phyloP scores from a whole-genome alignment of 768 basidiomycete species.

The Leccinum rimulosum region DNA sequence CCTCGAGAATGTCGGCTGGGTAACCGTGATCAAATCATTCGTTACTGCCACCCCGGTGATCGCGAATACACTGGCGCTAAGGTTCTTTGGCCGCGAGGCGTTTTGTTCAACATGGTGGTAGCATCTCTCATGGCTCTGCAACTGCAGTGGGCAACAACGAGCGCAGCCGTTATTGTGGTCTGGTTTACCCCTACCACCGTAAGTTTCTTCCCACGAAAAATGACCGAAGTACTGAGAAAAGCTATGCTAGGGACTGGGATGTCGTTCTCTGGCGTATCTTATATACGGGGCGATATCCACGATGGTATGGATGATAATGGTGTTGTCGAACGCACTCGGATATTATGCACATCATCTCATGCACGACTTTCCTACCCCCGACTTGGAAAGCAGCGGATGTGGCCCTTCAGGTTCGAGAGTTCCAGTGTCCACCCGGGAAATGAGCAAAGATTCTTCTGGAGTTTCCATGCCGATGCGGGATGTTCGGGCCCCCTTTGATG shows the following conservation, averaged over 20 bases:
- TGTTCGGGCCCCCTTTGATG: not conserved
- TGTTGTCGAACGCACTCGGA: slow-evolving; percentile 28
- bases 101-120: slow-evolving; percentile 26
- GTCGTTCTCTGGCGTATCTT: slow-evolving; percentile 33
- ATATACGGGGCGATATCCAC: slow-evolving; percentile 31
- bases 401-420: too few relatives aligned
- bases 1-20: slow-evolving; percentile 20
- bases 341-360: slow-evolving; percentile 16
- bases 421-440: not conserved
- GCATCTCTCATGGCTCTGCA: slow-evolving; percentile 29
- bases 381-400: not conserved
- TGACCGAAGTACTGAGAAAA: not conserved
- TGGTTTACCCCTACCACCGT: slow-evolving; percentile 33
- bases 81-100: slow-evolving; percentile 21
- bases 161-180: slow-evolving; percentile 27
- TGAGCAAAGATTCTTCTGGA: not conserved
- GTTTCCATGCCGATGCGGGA: not conserved
- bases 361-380: not conserved
- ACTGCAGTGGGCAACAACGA: slow-evolving; percentile 34
- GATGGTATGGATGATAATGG: slow-evolving; percentile 28
- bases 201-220: not conserved
- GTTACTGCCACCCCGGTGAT: slow-evolving; percentile 17
- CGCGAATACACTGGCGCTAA: not conserved
- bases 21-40: slow-evolving; percentile 12
- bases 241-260: slow-evolving; percentile 29